These are phyloP conservation scores for Rosa lucieae DNA, from an alignment of 306 rosid species.

Conservation along the genomic window DNA sequence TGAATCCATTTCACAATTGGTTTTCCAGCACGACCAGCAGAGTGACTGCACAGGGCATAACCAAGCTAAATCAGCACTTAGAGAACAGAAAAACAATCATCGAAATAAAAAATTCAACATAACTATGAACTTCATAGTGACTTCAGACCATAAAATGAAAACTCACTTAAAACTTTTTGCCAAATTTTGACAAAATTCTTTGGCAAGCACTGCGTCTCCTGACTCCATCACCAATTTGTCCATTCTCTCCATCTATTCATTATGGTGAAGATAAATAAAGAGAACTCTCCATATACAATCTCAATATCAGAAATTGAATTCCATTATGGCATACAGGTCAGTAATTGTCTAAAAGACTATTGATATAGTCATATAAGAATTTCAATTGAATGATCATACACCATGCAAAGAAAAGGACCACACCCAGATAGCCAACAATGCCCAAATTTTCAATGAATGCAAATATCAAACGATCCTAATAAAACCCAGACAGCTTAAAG, in stretches of 20 bases:
- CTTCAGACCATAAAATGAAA: slow-evolving; percentile 8
- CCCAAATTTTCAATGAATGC: too few relatives aligned
- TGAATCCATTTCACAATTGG: slow-evolving; percentile 76
- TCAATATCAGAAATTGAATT: background rate
- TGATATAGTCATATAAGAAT: background rate
- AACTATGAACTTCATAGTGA: background rate
- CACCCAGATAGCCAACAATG: too few relatives aligned
- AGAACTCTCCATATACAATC: background rate
- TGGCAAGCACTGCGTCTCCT: slow-evolving; percentile 28
- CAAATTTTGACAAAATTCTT: slow-evolving; percentile 32
- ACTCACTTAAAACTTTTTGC: slow-evolving; percentile 69
- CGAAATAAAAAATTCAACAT: background rate
- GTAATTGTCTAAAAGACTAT: background rate
- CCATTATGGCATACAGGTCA: background rate
- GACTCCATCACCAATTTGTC: slow-evolving; percentile 52
- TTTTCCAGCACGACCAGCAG: slow-evolving; percentile 87
- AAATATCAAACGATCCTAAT: background rate
- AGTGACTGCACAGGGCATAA: slow-evolving; percentile 55
- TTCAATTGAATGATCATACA: background rate
- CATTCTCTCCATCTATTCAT: slow-evolving; percentile 74
- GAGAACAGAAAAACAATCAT: background rate
- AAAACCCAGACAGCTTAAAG: background rate
- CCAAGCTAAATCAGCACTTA: slow-evolving; percentile 28
- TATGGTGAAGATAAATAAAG: background rate
- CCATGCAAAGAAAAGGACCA: too few relatives aligned